Base-by-base conservation (phyloP, 2,329 filamentous ascomycete species). In the Graphilbum fragrans region DNA sequence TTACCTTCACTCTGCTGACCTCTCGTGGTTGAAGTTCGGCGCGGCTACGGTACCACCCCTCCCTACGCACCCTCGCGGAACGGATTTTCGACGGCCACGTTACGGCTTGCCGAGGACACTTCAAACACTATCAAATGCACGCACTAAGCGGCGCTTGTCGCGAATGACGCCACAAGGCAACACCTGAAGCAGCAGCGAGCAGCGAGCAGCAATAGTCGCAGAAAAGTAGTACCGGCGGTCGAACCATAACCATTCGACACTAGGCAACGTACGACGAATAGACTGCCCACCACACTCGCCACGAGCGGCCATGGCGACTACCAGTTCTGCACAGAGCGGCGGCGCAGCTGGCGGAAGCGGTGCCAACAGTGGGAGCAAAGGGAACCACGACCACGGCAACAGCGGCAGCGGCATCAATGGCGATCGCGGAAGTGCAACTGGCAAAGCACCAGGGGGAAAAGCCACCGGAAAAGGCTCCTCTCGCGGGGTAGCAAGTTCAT, bases 401-500 rank as follows among this genome's bases (percentile, higher is more conserved):
- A 32, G 37, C 21, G 32, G 35, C 35, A 38, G 20, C 42, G 29
- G 22, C n/a, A 34, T 21, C 27, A 36, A 37, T 16, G 14, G 40
- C 10, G 35, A 37, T 16, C 35, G 37, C 16, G 32, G 38, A 31
- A 21, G 17, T 20, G 16, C 31, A 9, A 18, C 21, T 41, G 38
- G 16, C 27, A 45, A 45, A 33, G 4, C 34, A 1, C 27, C 20
- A 33, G 38, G 38, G 21, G 22, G 19, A 2, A 47, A 39, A n/a
- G 39, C 60, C 55, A 18, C 43, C 20, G 45, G 52, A 20, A 51
- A 55, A 49, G 53, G 55, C 37, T 58, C 57, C 37, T 37, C 70
- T 11, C 18, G 47, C n/a, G 16, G 37, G 2, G 35, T 41, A 4
- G 38, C 33, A 3, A 39, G 65, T 52, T 59, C 64, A 46, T 67